These are phyloP conservation scores for Cocos nucifera DNA, from an alignment of 176 grass and related monocot species.

Conservation along the genomic window DNA sequence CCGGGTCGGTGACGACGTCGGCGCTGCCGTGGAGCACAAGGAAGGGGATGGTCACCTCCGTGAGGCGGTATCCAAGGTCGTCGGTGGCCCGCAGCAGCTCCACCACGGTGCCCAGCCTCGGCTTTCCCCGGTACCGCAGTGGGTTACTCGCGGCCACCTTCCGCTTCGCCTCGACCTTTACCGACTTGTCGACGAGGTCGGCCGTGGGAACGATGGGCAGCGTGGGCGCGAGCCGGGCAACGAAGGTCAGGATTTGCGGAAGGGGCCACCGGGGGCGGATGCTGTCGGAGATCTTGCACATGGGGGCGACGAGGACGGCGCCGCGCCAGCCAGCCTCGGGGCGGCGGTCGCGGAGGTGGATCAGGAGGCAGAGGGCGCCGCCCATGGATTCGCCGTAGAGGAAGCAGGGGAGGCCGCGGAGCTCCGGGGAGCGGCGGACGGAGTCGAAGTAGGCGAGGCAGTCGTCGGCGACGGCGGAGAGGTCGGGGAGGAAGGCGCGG, in stretches of 20 bases:
- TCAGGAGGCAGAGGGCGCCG: slow-evolving; percentile 73
- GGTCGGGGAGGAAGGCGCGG: slow-evolving; percentile 64
- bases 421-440: slow-evolving; percentile 23
- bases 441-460: slow-evolving; percentile 61
- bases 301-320: slow-evolving; percentile 76
- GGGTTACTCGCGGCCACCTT: slow-evolving; percentile 67
- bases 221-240: slow-evolving; percentile 55
- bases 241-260: slow-evolving; percentile 57
- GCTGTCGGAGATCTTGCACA: slow-evolving; percentile 85
- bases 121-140: slow-evolving; percentile 52
- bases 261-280: slow-evolving; percentile 67
- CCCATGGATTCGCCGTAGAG: slow-evolving; percentile 86
- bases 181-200: slow-evolving; percentile 76
- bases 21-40: slow-evolving; percentile 86
- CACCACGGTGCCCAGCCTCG: slow-evolving; percentile 68
- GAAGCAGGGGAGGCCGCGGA: slow-evolving; percentile 42
- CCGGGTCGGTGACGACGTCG: slow-evolving; percentile 84
- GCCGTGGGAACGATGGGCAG: slow-evolving; percentile 78
- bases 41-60: slow-evolving; percentile 76
- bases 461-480: slow-evolving; percentile 40
- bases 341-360: slow-evolving; percentile 48
- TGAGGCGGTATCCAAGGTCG: slow-evolving; percentile 40
- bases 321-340: slow-evolving; percentile 45
- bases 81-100: slow-evolving; percentile 78
- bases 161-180: slow-evolving; percentile 77